A percentile compares a stretch with the other conserved stretches of the same genome.
phyloP scores from a whole-genome alignment of 345 rosid genomes.

The Aegle marmelos region DNA sequence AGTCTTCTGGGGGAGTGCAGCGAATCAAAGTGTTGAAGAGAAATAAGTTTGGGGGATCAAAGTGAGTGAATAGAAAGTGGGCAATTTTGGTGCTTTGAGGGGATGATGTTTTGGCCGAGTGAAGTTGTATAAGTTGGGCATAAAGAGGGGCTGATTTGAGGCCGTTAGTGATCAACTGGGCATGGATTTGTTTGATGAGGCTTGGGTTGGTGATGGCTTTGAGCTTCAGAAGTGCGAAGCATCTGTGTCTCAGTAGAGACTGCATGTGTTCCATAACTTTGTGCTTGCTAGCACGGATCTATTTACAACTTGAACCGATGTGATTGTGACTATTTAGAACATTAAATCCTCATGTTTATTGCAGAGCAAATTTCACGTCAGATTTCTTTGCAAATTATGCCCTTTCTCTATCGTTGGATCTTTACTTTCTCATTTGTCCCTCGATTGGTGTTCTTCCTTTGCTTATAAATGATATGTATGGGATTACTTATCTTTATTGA shows the following conservation, averaged over 20 bases:
- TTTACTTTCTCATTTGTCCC: no score
- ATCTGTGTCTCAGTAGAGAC: slow-evolving; percentile 24
- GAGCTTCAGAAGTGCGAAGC: slow-evolving; percentile 18
- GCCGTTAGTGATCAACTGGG: slow-evolving; percentile 41
- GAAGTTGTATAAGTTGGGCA: slow-evolving; percentile 45
- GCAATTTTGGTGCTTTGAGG: slow-evolving; percentile 36
- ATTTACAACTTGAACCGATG: background rate
- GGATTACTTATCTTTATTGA: no score
- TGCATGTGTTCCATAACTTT: slow-evolving; percentile 10
- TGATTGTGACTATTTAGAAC: no score
- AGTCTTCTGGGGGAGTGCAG: slow-evolving; percentile 47
- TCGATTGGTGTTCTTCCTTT: no score
- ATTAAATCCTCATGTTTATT: no score
- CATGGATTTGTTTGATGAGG: slow-evolving; percentile 52
- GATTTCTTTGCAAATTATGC: no score
- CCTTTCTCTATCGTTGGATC: no score
- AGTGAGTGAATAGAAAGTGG: slow-evolving; percentile 30
- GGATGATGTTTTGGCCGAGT: slow-evolving; percentile 31
- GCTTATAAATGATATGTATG: no score
- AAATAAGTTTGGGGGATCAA: slow-evolving; percentile 34
- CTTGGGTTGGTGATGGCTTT: slow-evolving; percentile 22
- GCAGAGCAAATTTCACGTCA: no score
- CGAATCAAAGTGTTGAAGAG: slow-evolving; percentile 65
- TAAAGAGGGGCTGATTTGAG: slow-evolving; percentile 34
- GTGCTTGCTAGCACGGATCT: background rate